Conservation (phyloP, 257 asterid genomes). For the Solanum microdontum region DNA sequence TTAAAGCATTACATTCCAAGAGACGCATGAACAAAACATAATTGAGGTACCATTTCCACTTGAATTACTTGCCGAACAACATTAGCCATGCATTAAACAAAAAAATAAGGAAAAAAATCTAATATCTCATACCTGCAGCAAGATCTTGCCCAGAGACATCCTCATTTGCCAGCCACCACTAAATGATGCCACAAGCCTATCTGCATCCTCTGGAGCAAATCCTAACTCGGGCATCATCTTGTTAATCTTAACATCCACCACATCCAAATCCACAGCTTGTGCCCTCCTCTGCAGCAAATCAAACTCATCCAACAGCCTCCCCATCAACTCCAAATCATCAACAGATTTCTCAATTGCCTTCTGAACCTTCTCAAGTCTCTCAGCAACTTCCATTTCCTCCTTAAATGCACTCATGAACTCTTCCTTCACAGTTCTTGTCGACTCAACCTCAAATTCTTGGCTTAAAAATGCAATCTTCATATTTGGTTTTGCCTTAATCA, state of each 20-base stretch:
- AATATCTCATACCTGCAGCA: constrained; percentile 63
- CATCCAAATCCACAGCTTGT: constrained; percentile 90
- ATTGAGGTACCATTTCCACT: not conserved
- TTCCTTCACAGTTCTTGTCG: constrained; percentile 74
- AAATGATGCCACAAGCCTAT: constrained; percentile 93
- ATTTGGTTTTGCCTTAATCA: constrained; percentile 71
- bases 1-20: not conserved
- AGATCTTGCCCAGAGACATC: constrained; percentile 96
- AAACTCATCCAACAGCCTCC: constrained; percentile 94
- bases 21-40: not conserved
- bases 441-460: constrained; percentile 84
- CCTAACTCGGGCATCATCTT: constrained; percentile 96
- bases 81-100: not conserved
- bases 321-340: constrained; percentile 92
- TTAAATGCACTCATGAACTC: constrained; percentile 85
- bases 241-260: constrained; percentile 75
- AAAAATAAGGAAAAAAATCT: not conserved
- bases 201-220: constrained; percentile 71
- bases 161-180: constrained; percentile 99
- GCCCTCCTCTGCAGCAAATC: constrained; percentile 95
- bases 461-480: constrained; percentile 78
- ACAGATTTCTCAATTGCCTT: constrained; percentile 87
- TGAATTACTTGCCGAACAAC: not conserved
- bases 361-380: constrained; percentile 85
- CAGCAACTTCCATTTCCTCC: constrained; percentile 95